Evolutionary conservation across 306 rosid species (phyloP).

Genomic region (Ormosia emarginata): DNA sequence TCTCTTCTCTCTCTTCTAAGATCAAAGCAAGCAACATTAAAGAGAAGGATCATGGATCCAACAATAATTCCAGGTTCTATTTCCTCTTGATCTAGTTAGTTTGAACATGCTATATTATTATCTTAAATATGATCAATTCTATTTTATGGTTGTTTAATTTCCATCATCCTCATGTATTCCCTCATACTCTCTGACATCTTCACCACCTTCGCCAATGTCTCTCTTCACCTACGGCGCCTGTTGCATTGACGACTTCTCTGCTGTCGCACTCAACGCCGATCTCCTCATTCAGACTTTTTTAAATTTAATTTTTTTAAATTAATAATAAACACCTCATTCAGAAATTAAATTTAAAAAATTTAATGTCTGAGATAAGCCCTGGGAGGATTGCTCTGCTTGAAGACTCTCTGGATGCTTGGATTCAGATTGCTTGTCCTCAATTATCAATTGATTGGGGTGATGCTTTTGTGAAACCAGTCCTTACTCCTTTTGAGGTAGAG

Average conservation of each 20-base stretch:
- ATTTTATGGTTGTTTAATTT: no score
- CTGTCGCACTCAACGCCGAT: conserved; percentile 64
- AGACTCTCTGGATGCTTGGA: conserved; percentile 92
- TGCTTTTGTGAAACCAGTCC: conserved; percentile 77
- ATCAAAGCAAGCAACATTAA: no score
- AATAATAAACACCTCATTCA: no score
- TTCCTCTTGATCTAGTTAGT: no score
- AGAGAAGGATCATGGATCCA: no score
- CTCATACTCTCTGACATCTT: conserved; percentile 76
- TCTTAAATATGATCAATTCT: no score
- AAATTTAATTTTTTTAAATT: no score
- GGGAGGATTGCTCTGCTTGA: conserved; percentile 59
- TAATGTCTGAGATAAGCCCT: conserved; percentile 94
- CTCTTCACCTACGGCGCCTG: conserved; percentile 83
- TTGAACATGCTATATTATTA: no score
- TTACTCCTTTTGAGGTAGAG: conserved; percentile 89
- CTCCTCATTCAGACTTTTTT: no score
- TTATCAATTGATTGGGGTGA: conserved; percentile 97
- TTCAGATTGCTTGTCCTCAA: conserved; percentile 92
- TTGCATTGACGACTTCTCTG: conserved; percentile 79
- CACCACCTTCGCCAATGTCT: conserved; percentile 63
- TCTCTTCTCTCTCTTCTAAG: no score
- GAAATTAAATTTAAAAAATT: no score
- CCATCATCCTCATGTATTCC: conserved; percentile 92
- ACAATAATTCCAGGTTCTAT: no score